Base-by-base conservation (phyloP, 768 basidiomycete genomes). In the Podaxis sp. region DNA sequence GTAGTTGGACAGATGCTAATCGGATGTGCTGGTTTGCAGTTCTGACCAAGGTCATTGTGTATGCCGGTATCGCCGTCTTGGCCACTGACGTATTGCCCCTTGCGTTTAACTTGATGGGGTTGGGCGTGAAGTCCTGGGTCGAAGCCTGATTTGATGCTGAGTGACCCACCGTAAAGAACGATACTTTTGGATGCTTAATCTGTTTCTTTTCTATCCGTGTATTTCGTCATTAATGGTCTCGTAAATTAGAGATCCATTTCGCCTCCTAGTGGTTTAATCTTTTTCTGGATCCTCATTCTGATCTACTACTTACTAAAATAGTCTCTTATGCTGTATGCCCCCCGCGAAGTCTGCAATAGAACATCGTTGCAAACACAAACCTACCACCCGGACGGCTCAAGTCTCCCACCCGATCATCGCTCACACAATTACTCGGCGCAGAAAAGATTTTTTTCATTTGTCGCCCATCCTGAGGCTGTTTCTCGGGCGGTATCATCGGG, bases 11-110 rank as follows among this genome's bases (percentile, higher is more conserved):
- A 63, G 48, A 52, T 66, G 36, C 13, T n/a, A 44, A 26, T 11
- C 39, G 66, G 51, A 65, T 39, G 40, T 46, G 36, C 12, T 64
- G 36, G 48, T 44, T 28, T 55, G 12, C 52, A 94, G 93, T 95
- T 7, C 74, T 95, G 65, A 95, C 94, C 28, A 96, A 95, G 77
- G 87, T 95, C 12, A 86, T 93, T 49, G 95, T 96, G 4, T 96
- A 98, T 71, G 82, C 84, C 56, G 95, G 96, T 0, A 96, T 99
- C 64, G 93, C 84, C 0, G 73, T 90, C 12, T 70, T 95, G 11
- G 84, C 88, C 2, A 74, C 77, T 13, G 86, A 89, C 66, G 73
- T 78, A 0, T 77, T 89, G 36, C 93, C 93, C 0, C 75, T 88
- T 12, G 72, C 85, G 68, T 94, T 92, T 67, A 86, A 89, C 67